A percentile compares a stretch with the other conserved stretches of the same genome.
phyloP scores from a whole-genome alignment of 495 filamentous ascomycete genomes.

The Podospora conica region DNA sequence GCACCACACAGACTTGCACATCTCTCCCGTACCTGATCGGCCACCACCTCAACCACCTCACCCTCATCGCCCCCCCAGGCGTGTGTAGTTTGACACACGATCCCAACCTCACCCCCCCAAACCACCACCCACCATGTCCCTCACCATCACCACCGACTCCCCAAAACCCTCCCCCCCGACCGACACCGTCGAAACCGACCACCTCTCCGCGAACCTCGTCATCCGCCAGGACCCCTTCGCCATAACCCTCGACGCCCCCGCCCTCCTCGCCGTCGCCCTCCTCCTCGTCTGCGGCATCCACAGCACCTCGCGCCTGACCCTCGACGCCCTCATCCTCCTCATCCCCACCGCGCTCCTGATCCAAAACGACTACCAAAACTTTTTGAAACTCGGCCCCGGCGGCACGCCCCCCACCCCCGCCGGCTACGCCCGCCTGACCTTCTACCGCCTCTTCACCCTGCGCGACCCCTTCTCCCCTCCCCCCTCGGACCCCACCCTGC shows the following conservation, averaged over 20 bases:
- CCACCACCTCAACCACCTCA: background rate
- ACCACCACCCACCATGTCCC: slow-evolving; percentile 19
- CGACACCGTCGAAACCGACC: slow-evolving; percentile 13
- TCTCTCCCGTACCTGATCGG: background rate
- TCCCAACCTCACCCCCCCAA: background rate
- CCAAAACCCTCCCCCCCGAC: slow-evolving; percentile 9
- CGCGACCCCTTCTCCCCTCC: slow-evolving; percentile 50
- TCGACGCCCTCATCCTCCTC: slow-evolving; percentile 44
- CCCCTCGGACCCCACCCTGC: slow-evolving; percentile 26
- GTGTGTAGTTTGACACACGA: background rate
- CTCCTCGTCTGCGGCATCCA: slow-evolving; percentile 45
- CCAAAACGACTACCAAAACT: slow-evolving; percentile 69
- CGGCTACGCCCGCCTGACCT: slow-evolving; percentile 67
- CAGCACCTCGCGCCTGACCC: slow-evolving; percentile 37
- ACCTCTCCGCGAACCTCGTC: slow-evolving; percentile 30
- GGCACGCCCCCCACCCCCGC: slow-evolving; percentile 67
- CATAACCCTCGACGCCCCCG: slow-evolving; percentile 42
- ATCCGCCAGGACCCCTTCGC: slow-evolving; percentile 45
- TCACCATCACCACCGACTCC: slow-evolving; percentile 23
- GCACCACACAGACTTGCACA: background rate
- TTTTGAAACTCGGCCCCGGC: slow-evolving; percentile 71
- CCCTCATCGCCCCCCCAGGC: background rate
- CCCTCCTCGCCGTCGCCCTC: slow-evolving; percentile 38
- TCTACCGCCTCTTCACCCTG: slow-evolving; percentile 51
- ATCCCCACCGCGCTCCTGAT: slow-evolving; percentile 51